Conservation (phyloP, 495 filamentous ascomycete genomes). For the Platismatia glauca region DNA sequence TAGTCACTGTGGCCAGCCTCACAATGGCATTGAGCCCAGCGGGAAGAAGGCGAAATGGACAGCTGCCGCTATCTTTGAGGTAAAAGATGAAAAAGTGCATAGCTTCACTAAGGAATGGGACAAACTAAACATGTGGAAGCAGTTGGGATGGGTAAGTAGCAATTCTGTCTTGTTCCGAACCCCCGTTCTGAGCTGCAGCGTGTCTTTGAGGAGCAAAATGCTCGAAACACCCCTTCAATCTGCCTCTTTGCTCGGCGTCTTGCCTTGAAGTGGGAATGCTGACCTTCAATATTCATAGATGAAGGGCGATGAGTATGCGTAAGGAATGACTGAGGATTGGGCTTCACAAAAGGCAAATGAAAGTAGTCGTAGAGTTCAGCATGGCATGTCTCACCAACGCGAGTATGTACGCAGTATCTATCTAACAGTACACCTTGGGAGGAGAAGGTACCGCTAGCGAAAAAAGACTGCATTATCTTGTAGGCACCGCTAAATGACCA, state of each 20-base stretch:
- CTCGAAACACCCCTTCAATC: not conserved
- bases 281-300: conserved; percentile 9
- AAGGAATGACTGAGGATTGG: not conserved
- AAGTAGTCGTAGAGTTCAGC: not conserved
- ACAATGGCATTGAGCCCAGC: conserved; percentile 29
- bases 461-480: conserved; percentile 50
- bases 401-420: conserved; percentile 52
- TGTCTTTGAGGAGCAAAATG: not conserved
- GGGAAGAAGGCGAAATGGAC: conserved; percentile 29
- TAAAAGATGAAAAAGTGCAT: conserved; percentile 29
- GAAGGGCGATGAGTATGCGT: conserved; percentile 26
- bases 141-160: conserved; percentile 25
- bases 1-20: conserved; percentile 27
- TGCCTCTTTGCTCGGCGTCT: not conserved
- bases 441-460: conserved; percentile 66
- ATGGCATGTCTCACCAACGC: not conserved
- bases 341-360: not conserved
- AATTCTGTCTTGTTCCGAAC: not conserved
- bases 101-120: conserved; percentile 34
- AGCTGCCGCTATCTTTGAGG: conserved; percentile 32
- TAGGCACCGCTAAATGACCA: conserved; percentile 60
- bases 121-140: conserved; percentile 31
- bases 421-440: conserved; percentile 60
- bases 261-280: not conserved
- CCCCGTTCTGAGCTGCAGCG: not conserved